Evolutionary conservation across 306 rosid genomes (phyloP).

Genomic region (Castanea crenata): DNA sequence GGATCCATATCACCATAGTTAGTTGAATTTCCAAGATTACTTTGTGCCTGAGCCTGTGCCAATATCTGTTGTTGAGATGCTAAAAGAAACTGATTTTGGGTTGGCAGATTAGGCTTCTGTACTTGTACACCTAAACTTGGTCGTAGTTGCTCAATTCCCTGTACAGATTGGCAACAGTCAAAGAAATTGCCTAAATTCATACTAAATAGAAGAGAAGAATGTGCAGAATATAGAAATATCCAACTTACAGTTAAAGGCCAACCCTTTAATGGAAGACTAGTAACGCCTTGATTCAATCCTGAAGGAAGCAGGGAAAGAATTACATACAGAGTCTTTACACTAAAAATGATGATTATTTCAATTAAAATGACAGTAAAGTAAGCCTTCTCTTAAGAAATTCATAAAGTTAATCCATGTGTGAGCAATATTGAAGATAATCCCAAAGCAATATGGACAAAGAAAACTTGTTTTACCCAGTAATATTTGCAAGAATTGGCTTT

Average conservation of each 20-base stretch:
- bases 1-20: conserved; percentile 76
- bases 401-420: conserved; percentile 11
- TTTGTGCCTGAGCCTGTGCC: conserved; percentile 77
- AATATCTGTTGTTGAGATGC: conserved; percentile 71
- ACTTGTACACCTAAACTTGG: conserved; percentile 80
- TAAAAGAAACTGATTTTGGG: conserved; percentile 60
- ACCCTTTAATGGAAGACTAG: conserved; percentile 77
- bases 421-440: conserved; percentile 1
- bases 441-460: background rate
- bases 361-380: conserved; percentile 10
- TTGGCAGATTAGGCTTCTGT: conserved; percentile 68
- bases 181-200: conserved; percentile 19
- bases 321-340: background rate
- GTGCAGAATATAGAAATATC: conserved; percentile 3
- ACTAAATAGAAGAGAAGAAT: background rate
- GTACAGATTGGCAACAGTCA: conserved; percentile 24
- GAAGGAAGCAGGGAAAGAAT: conserved; percentile 23
- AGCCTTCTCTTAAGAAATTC: conserved; percentile 8
- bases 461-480: background rate
- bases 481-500: background rate
- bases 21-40: conserved; percentile 55
- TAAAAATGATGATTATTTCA: conserved; percentile 6
- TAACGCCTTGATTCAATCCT: conserved; percentile 74
- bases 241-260: conserved; percentile 94
- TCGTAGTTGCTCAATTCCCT: conserved; percentile 86